Evolutionary conservation across 2,329 filamentous ascomycete genomes (phyloP).

Genomic region (Conoideocrella luteorostrata): DNA sequence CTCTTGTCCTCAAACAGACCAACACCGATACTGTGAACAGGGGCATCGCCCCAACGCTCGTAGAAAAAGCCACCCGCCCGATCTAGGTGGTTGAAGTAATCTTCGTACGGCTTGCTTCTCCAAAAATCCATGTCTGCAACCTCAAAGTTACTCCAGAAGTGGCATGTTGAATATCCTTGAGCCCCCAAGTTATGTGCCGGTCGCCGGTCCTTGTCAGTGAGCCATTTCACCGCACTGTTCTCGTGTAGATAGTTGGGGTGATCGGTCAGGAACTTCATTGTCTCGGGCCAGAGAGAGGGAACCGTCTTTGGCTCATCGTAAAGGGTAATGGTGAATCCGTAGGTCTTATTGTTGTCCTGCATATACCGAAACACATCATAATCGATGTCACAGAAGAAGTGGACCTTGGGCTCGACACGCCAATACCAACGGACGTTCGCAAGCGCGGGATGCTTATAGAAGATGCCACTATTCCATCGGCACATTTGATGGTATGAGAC

Average conservation of each 20-base stretch:
- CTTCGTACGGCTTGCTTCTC: constrained; percentile 82
- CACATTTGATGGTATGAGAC: constrained; percentile 98
- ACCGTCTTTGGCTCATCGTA: constrained; percentile 89
- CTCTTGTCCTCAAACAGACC: constrained; percentile 86
- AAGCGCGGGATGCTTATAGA: constrained; percentile 92
- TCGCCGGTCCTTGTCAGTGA: constrained; percentile 69
- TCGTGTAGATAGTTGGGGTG: constrained; percentile 74
- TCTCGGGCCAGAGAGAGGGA: constrained; percentile 90
- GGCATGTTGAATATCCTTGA: constrained; percentile 93
- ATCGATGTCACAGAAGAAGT: constrained; percentile 98
- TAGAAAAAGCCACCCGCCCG: constrained; percentile 97
- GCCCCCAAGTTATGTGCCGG: constrained; percentile 75
- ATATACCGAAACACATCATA: constrained; percentile 98
- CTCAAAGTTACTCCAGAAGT: constrained; percentile 99
- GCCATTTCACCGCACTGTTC: constrained; percentile 83
- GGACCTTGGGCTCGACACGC: constrained; percentile 96
- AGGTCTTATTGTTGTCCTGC: constrained; percentile 97
- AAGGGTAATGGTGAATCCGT: constrained; percentile 96
- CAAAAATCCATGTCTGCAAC: constrained; percentile 91
- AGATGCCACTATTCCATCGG: constrained; percentile 96
- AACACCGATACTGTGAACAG: constrained; percentile 89
- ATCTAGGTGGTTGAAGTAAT: constrained; percentile 96
- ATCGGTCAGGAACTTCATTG: constrained; percentile 78
- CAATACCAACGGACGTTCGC: constrained; percentile 85
- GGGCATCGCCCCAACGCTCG: constrained; percentile 96